These are phyloP conservation scores for Amphichorda felina DNA, from an alignment of 2,329 filamentous ascomycete genomes.

Conservation along the genomic window DNA sequence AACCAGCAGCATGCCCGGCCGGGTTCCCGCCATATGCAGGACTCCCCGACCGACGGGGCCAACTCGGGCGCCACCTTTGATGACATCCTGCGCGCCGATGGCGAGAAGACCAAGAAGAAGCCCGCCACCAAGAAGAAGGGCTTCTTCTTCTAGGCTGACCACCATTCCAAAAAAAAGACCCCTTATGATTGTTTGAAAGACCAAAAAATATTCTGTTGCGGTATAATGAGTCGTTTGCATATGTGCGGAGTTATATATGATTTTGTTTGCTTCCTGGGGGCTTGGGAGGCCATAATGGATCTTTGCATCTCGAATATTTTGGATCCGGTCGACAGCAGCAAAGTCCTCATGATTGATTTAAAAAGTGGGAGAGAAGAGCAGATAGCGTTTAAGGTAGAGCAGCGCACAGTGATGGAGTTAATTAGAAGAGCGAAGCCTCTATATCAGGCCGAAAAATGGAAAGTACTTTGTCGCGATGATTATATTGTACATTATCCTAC, in stretches of 20 bases:
- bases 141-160: constrained; percentile 17
- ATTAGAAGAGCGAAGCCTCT: no score
- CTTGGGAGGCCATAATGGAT: no score
- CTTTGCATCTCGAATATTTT: no score
- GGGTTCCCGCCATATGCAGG: constrained; percentile 8
- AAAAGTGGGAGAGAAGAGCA: neutral
- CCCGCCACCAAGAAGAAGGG: constrained; percentile 24
- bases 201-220: neutral
- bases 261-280: neutral
- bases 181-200: neutral
- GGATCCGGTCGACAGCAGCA: no score
- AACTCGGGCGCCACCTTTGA: constrained; percentile 31
- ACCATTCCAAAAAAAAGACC: no score
- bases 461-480: no score
- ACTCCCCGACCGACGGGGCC: constrained; percentile 3
- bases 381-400: no score
- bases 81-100: constrained; percentile 29
- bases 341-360: neutral
- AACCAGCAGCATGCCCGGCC: constrained; percentile 8
- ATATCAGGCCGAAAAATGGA: no score
- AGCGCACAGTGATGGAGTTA: no score
- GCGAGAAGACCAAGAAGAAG: constrained; percentile 17
- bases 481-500: no score
- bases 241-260: neutral
- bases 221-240: neutral